Evolutionary conservation across 805 yeast species (phyloP), one percentile per base, ranked within the genome.

Genomic region (Sugiyamaella valdiviana): DNA sequence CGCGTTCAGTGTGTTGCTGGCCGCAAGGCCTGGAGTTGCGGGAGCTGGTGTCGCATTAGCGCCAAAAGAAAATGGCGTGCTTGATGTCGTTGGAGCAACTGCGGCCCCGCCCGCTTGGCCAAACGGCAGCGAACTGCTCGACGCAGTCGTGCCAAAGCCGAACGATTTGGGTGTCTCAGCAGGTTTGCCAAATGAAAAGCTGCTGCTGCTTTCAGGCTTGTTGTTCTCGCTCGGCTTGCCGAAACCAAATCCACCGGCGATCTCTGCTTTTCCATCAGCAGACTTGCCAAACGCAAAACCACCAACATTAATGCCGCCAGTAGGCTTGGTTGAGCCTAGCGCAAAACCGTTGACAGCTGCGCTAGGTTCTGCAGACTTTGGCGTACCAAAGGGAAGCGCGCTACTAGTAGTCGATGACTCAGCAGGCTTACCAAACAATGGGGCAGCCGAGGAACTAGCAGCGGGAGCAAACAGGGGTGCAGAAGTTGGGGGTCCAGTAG

Each of bases 311-410:
- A 6, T 20, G 26, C 5, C 22, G 22, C 24, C 36, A 15, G 14
- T n/a, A 12, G 32, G 32, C 32, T 26, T 19, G n/a, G 21, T 23
- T 23, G 41, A 37, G 36, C 46, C 46, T 17, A 45, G 38, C 36
- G 48, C 37, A 29, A 45, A 45, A 2, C 38, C 48, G n/a, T n/a
- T n/a, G n/a, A n/a, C n/a, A n/a, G n/a, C n/a, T n/a, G n/a, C n/a
- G n/a, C n/a, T n/a, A n/a, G n/a, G n/a, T n/a, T n/a, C n/a, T n/a
- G n/a, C n/a, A n/a, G 32, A n/a, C 32, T 26, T 26, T 3, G 32
- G 32, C 3, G 32, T 6, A 26, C 32, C 32, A 6, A 26, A 26
- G 4, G n/a, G n/a, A n/a, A n/a, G n/a, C n/a, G n/a, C n/a, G n/a
- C n/a, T n/a, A n/a, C n/a, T n/a, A n/a, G n/a, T n/a, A n/a, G n/a